Percentiles rank a stretch among this genome's conserved stretches.
Evolutionary conservation across 352 stramenopile species (phyloP).

Genomic region (Detonula confervacea): DNA sequence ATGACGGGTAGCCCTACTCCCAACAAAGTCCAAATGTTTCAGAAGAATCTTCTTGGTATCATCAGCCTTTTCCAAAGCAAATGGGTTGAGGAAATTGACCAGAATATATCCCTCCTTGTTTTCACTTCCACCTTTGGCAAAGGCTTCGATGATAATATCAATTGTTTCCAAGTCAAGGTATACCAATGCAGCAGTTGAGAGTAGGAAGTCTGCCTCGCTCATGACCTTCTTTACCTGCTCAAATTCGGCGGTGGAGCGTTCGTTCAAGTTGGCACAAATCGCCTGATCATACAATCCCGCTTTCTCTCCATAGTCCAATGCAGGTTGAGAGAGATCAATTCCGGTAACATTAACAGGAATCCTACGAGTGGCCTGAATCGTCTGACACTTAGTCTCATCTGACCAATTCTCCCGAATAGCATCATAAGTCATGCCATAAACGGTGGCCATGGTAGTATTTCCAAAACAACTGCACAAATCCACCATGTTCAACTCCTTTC

Average conservation of each 20-base stretch:
- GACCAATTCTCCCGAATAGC: slow-evolving; percentile 62
- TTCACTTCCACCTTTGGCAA: slow-evolving; percentile 19
- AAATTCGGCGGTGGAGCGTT: slow-evolving; percentile 19
- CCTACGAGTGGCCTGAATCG: slow-evolving; percentile 31
- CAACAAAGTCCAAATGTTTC: slow-evolving; percentile 59
- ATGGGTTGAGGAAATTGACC: slow-evolving; percentile 66
- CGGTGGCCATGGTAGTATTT: slow-evolving; percentile 63
- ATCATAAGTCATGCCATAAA: slow-evolving; percentile 60
- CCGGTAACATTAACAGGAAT: slow-evolving; percentile 37
- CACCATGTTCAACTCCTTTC: slow-evolving; percentile 38
- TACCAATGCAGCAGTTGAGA: slow-evolving; percentile 50
- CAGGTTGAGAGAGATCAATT: slow-evolving; percentile 49
- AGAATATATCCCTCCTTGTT: slow-evolving; percentile 46
- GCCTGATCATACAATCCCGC: slow-evolving; percentile 53
- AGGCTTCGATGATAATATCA: slow-evolving; percentile 45
- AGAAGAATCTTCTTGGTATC: slow-evolving; percentile 58
- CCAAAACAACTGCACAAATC: slow-evolving; percentile 60
- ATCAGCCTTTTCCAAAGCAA: slow-evolving; percentile 61
- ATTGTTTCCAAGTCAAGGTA: slow-evolving; percentile 59
- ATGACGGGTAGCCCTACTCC: slow-evolving; percentile 50
- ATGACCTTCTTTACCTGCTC: slow-evolving; percentile 24
- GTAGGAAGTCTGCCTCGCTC: slow-evolving; percentile 45
- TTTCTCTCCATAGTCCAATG: slow-evolving; percentile 51
- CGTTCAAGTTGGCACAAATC: slow-evolving; percentile 55
- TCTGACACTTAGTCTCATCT: slow-evolving; percentile 42